Conservation (phyloP, 208 protist species). For the Crithidia bombi region DNA sequence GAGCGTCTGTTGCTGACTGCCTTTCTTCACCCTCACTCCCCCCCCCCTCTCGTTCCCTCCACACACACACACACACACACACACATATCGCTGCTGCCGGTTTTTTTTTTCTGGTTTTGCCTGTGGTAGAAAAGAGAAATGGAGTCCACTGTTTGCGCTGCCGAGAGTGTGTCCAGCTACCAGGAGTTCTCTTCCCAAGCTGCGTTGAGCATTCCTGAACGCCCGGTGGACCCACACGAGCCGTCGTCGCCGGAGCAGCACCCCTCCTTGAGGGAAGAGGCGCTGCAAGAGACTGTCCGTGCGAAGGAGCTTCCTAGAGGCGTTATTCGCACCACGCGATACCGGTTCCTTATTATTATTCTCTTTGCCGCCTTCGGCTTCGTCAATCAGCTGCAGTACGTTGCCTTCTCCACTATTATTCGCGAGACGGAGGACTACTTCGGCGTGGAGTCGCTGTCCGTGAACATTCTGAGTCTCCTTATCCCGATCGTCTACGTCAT, state of each 20-base stretch:
- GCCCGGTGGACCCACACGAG: neutral
- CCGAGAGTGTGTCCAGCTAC: neutral
- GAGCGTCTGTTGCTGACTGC: too few species aligned
- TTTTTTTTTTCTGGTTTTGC: neutral
- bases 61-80: too few species aligned
- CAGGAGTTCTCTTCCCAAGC: neutral
- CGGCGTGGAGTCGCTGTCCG: constrained; percentile 32
- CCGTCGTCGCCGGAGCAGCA: neutral
- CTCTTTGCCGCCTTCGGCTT: constrained; percentile 46
- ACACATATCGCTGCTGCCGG: too few species aligned
- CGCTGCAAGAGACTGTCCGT: neutral
- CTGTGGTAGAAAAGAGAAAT: neutral
- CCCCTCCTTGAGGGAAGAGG: neutral
- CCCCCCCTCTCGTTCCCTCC: neutral
- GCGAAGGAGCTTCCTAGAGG: neutral
- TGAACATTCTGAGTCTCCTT: constrained; percentile 50
- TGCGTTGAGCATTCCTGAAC: neutral
- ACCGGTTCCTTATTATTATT: constrained; percentile 38
- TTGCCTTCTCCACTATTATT: constrained; percentile 45
- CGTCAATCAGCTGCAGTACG: constrained; percentile 59
- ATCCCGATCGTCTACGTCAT: constrained; percentile 50
- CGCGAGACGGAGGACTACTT: constrained; percentile 46
- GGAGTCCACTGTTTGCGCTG: neutral
- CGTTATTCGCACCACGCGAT: constrained; percentile 27
- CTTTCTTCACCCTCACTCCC: too few species aligned